These are phyloP conservation scores for Xerocomellus chrysenteron DNA, from an alignment of 768 basidiomycete species.

Conservation along the genomic window DNA sequence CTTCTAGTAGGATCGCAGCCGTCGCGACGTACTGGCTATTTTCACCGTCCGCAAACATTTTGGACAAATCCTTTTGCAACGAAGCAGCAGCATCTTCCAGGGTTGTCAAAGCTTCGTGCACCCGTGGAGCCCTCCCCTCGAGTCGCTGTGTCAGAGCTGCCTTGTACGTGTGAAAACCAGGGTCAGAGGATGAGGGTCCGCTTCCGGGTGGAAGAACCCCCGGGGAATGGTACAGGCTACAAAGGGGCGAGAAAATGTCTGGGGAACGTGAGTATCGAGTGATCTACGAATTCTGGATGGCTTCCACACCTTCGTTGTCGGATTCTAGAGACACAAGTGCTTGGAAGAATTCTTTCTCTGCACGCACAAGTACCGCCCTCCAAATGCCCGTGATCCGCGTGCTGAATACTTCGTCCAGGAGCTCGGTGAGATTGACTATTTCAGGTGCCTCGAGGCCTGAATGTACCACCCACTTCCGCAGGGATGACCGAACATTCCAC, in stretches of 20 bases:
- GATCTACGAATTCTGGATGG: not conserved
- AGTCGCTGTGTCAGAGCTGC: slow-evolving; percentile 60
- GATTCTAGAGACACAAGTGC: slow-evolving; percentile 34
- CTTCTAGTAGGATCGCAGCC: not conserved
- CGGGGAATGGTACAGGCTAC: slow-evolving; percentile 56
- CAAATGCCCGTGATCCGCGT: slow-evolving; percentile 58
- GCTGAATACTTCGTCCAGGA: slow-evolving; percentile 57
- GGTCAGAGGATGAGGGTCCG: slow-evolving; percentile 36
- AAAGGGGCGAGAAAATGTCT: slow-evolving; percentile 51
- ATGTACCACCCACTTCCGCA: slow-evolving; percentile 45
- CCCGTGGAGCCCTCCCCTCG: slow-evolving; percentile 58
- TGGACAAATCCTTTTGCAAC: slow-evolving; percentile 59
- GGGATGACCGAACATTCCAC: slow-evolving; percentile 64
- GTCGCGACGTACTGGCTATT: slow-evolving; percentile 42
- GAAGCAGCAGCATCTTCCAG: slow-evolving; percentile 60
- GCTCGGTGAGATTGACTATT: slow-evolving; percentile 37
- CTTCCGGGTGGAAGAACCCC: slow-evolving; percentile 45
- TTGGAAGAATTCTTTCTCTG: slow-evolving; percentile 47
- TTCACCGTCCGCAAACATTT: slow-evolving; percentile 41
- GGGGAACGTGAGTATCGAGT: slow-evolving; percentile 11
- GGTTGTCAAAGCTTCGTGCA: slow-evolving; percentile 55
- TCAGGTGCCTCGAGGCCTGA: slow-evolving; percentile 51
- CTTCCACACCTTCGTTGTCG: slow-evolving; percentile 19
- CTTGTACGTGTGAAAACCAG: slow-evolving; percentile 62
- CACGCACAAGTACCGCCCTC: slow-evolving; percentile 44